Percentiles rank a stretch among this genome's conserved stretches.
phyloP scores from a whole-genome alignment of 495 filamentous ascomycete genomes.

The Aspergillus campestris region DNA sequence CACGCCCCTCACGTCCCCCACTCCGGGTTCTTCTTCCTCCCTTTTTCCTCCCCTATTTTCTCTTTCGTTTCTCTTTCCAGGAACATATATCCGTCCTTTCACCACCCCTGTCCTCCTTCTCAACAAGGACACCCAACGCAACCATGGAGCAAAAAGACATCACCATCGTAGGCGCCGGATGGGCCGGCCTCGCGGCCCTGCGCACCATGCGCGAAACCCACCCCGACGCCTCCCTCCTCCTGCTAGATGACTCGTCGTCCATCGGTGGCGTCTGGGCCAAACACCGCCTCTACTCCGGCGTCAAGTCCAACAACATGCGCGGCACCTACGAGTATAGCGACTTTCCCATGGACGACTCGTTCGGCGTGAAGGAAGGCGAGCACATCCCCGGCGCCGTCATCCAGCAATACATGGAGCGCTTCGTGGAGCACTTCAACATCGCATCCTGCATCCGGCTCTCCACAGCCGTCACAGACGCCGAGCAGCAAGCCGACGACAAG shows the following conservation, averaged over 20 bases:
- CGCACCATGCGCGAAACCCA: conserved; percentile 52
- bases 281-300: conserved; percentile 55
- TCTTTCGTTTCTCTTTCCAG: conserved; percentile 12
- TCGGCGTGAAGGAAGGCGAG: conserved; percentile 50
- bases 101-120: conserved; percentile 1
- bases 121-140: background rate
- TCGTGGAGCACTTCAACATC: conserved; percentile 52
- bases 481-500: conserved; percentile 30
- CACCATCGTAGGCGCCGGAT: conserved; percentile 25
- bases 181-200: conserved; percentile 51
- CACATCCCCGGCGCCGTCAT: conserved; percentile 63
- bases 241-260: conserved; percentile 47
- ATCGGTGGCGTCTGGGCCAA: conserved; percentile 67
- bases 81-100: background rate
- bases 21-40: background rate
- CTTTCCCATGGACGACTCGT: conserved; percentile 60
- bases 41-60: background rate
- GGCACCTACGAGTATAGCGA: conserved; percentile 65
- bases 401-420: conserved; percentile 57
- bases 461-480: conserved; percentile 43
- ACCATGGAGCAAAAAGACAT: background rate
- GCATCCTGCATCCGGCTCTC: conserved; percentile 43
- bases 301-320: conserved; percentile 56
- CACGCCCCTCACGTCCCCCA: too few relatives aligned
- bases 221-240: conserved; percentile 36